Conservation (phyloP, 768 basidiomycete species). For the Zangia roseola region DNA sequence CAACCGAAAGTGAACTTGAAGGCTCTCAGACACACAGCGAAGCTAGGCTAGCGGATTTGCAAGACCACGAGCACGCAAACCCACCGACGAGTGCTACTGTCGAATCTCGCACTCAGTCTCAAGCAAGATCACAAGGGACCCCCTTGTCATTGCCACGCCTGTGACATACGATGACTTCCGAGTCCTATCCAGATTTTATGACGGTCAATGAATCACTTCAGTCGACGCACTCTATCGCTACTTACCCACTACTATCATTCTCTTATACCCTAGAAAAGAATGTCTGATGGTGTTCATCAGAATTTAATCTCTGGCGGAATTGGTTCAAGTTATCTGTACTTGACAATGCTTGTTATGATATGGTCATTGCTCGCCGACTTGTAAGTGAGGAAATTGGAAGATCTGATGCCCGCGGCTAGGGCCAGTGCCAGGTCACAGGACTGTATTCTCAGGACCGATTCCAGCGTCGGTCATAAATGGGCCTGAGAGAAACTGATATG, state of each 20-base stretch:
- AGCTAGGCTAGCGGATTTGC: not conserved
- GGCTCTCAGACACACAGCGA: not conserved
- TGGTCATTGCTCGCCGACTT: no score
- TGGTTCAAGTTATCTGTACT: no score
- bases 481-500: not conserved
- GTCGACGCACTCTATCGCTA: not conserved
- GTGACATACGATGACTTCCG: not conserved
- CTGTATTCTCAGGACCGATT: conserved; percentile 3
- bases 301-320: not conserved
- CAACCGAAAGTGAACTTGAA: not conserved
- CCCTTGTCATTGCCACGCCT: not conserved
- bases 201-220: not conserved
- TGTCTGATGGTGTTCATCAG: not conserved
- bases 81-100: not conserved
- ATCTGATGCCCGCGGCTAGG: no score
- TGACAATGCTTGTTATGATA: no score
- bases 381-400: no score
- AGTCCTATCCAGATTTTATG: not conserved
- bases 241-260: not conserved
- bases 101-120: not conserved
- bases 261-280: conserved; percentile 8
- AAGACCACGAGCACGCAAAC: not conserved
- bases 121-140: not conserved
- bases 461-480: not conserved
- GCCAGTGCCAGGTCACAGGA: no score